phyloP scores from a whole-genome alignment of 768 basidiomycete species.

The Tricholoma flavovirens region DNA sequence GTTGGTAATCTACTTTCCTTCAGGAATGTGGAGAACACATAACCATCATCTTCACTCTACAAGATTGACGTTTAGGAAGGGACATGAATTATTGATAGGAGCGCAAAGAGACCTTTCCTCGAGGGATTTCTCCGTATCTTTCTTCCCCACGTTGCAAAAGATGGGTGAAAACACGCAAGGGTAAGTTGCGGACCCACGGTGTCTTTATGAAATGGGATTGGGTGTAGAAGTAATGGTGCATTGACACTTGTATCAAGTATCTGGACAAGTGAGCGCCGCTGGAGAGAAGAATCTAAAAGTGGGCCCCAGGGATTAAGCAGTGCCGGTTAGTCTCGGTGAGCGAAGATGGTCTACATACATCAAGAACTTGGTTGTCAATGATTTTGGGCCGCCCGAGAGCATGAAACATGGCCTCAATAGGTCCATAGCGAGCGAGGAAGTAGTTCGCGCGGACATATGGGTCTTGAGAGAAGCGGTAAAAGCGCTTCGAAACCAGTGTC shows the following conservation, averaged over 20 bases:
- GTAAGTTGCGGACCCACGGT: conserved; percentile 63
- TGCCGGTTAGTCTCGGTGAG: conserved; percentile 12
- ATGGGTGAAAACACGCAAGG: conserved; percentile 55
- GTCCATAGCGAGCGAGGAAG: conserved; percentile 70
- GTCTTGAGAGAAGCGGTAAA: conserved; percentile 59
- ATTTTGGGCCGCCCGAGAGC: conserved; percentile 70
- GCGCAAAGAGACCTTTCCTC: conserved; percentile 40
- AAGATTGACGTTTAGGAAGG: neutral
- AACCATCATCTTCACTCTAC: conserved; percentile 70
- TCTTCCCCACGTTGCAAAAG: conserved; percentile 55
- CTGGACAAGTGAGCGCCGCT: conserved; percentile 77
- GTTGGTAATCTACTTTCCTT: conserved; percentile 64
- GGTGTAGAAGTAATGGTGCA: conserved; percentile 74
- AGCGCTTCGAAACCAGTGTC: conserved; percentile 51
- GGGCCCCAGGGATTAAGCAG: neutral
- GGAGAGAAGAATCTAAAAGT: conserved; percentile 56
- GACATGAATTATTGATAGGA: conserved; percentile 5
- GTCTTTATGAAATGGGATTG: conserved; percentile 72
- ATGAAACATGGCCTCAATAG: conserved; percentile 63
- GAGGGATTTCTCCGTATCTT: conserved; percentile 60
- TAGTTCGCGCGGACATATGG: conserved; percentile 74
- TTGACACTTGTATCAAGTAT: conserved; percentile 71
- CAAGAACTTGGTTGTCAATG: conserved; percentile 57
- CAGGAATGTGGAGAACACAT: conserved; percentile 56
- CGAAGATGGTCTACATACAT: conserved; percentile 44